These are phyloP conservation scores for Letharia columbiana DNA, from an alignment of 495 filamentous ascomycete species.

Conservation along the genomic window DNA sequence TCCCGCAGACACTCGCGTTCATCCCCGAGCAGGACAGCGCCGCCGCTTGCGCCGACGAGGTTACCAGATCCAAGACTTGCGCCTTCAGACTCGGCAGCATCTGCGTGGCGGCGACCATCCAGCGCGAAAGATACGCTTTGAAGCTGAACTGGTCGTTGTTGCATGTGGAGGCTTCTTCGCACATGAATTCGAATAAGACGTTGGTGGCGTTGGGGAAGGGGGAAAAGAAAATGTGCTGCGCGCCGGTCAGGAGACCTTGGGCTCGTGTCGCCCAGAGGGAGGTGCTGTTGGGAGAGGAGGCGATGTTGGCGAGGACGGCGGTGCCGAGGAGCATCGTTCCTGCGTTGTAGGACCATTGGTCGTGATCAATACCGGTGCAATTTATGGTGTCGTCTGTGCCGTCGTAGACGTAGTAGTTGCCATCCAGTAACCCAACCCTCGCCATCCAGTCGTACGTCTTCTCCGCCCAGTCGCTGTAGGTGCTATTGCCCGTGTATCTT, in stretches of 20 bases:
- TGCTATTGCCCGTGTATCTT: constrained; percentile 65
- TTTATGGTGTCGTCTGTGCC: constrained; percentile 49
- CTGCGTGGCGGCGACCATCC: constrained; percentile 57
- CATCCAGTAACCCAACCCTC: constrained; percentile 44
- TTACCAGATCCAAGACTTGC: constrained; percentile 48
- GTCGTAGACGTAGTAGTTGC: constrained; percentile 54
- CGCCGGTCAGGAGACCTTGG: constrained; percentile 45
- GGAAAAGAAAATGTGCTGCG: constrained; percentile 48
- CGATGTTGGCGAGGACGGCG: constrained; percentile 66
- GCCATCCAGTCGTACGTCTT: constrained; percentile 64
- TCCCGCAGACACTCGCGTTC: constrained; percentile 43
- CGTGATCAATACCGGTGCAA: constrained; percentile 52
- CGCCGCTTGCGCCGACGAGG: constrained; percentile 49
- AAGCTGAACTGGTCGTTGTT: constrained; percentile 64
- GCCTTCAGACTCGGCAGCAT: constrained; percentile 55
- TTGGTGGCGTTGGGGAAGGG: constrained; percentile 27
- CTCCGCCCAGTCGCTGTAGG: constrained; percentile 67
- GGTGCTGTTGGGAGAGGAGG: constrained; percentile 15
- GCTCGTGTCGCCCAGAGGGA: constrained; percentile 50
- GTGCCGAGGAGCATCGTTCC: constrained; percentile 66
- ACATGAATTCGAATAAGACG: constrained; percentile 59
- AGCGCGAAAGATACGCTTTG: constrained; percentile 66
- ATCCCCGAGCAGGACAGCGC: constrained; percentile 50
- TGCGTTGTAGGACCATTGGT: constrained; percentile 72
- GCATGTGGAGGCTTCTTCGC: constrained; percentile 57